These are phyloP conservation scores for Manihot esculenta DNA, from an alignment of 441 rosid genomes.

Conservation along the genomic window DNA sequence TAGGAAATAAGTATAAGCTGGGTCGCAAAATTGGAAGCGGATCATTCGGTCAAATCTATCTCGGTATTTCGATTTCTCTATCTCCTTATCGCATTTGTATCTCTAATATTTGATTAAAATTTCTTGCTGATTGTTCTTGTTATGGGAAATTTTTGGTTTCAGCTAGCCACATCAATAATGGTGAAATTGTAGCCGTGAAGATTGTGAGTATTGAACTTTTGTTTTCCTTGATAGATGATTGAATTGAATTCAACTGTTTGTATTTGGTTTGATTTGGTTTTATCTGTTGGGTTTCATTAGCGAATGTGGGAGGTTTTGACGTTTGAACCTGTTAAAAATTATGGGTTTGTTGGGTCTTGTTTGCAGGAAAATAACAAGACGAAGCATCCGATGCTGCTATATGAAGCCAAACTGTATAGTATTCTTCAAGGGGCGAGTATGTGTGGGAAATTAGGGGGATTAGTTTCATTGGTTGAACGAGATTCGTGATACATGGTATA, in stretches of 20 bases:
- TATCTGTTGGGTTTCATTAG: not conserved
- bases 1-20: conserved; percentile 81
- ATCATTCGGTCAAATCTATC: conserved; percentile 85
- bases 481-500: too few species aligned
- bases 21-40: conserved; percentile 92
- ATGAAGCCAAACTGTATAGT: conserved; percentile 83
- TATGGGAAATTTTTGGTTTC: not conserved
- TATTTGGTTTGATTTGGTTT: too few species aligned
- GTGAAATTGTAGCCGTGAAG: conserved; percentile 19
- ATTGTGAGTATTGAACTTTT: conserved; percentile 1
- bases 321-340: too few species aligned
- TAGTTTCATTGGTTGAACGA: too few species aligned
- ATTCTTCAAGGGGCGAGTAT: conserved; percentile 90
- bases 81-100: not conserved
- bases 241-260: too few species aligned
- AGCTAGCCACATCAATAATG: conserved; percentile 17
- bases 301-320: too few species aligned
- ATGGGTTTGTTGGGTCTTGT: not conserved
- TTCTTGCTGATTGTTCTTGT: not conserved
- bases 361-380: conserved; percentile 70
- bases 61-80: conserved; percentile 42
- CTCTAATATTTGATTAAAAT: not conserved
- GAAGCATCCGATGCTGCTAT: conserved; percentile 85
- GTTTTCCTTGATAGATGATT: too few species aligned
- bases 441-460: conserved; percentile 4